Evolutionary conservation across 257 asterid species (phyloP), one percentile per base, ranked within the genome.

Genomic region (Nicotiana sylvestris): DNA sequence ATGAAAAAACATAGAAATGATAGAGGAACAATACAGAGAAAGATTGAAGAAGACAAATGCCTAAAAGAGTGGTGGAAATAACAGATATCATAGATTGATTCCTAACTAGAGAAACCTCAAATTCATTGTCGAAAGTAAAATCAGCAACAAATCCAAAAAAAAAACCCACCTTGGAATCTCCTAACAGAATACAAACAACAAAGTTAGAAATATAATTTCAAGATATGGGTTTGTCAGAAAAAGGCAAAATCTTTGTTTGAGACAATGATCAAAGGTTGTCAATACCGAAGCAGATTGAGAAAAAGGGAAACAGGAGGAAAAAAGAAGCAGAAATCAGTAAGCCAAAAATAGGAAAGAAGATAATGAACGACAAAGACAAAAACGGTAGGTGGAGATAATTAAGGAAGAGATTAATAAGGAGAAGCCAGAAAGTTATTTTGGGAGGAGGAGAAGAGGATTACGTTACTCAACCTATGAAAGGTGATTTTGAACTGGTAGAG

Each of bases 21-120:
- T 93, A 87, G 30, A 93, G 98, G 79, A 93, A 93, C 9, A 93
- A 89, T 0, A 91, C 93, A 17, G 98, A 93, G 82, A 93, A 91
- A 18, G 98, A 93, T 81, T 93, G 97, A 67, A 84, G 87, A 53
- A 88, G 46, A 82, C 86, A 85, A 81, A 81, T 18, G 69, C 84
- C 86, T 51, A 85, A 58, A 60, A 81, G 78, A 39, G 83, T 77
- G 11, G 82, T 80, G 80, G 69, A 81, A 85, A 66, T 70, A 62
- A 66, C 69, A 85, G 87, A 84, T 27, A 82, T 35, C 85, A 85
- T 82, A 81, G 86, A 85, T 76, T 81, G 79, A 83, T 58, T 67
- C 82, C 81, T 82, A 18, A 67, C 78, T 33, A 78, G n/a, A 81
- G 67, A 64, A 78, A 51, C 35, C 30, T 62, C 61, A 77, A 51